Evolutionary conservation across 306 rosid species (phyloP), one percentile per base, ranked within the genome.

Genomic region (Rosa persica): DNA sequence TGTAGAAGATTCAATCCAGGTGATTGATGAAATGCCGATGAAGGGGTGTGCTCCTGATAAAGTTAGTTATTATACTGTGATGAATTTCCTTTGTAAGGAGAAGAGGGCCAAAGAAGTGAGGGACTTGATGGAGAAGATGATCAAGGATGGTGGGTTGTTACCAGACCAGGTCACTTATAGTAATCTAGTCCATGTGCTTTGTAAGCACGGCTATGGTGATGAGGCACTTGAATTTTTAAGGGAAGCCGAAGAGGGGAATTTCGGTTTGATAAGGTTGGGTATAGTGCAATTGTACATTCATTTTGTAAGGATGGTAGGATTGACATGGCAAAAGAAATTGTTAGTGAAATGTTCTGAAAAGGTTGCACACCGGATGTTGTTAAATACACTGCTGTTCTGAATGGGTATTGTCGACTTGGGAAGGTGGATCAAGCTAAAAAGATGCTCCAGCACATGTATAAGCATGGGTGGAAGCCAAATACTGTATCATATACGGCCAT

Each of bases 361-460:
- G 93, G 92, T 58, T 90, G 93, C 85, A 79, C 58, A 69, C 97
- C 98, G 43, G 97, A 95, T 85, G 98, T 92, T 46, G 97, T 91
- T 74, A 95, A 96, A 48, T 89, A 91, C 71, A 92, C 91, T 85
- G 64, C 97, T 51, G 90, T 92, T 74, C 82, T 91, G 19, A 84
- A 91, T 49, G 93, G 98, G 65, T 86, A 88, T 83, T 92, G 94
- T 75, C 89, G 90, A 47, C 34, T 79, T 25, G 97, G 92, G 58
- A 89, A 89, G 85, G 73, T 91, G 75, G 97, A 92, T 75, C 92
- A 95, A 73, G 98, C 96, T 51, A 91, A 91, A 86, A 87, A 82
- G 85, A 91, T 95, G 87, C 88, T 91, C 82, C 93, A 85, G 80
- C 89, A 92, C 81, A 95, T 92, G 98, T 81, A 85, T 80, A 92